phyloP scores from a whole-genome alignment of 129 eudicot species.

The Kitagawia praeruptora region DNA sequence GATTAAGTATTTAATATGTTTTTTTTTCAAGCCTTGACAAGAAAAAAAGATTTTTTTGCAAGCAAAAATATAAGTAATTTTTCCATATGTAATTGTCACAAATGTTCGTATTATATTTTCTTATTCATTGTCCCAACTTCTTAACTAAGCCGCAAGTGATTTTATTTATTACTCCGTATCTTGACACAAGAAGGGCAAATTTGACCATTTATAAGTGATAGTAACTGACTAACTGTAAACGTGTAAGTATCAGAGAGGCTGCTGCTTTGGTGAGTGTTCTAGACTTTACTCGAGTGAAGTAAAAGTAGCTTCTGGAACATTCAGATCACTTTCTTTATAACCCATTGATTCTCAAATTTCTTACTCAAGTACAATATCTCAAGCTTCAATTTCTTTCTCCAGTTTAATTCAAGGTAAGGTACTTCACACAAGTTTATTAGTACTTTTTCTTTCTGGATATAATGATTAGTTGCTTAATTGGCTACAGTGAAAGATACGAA shows the following conservation, averaged over 20 bases:
- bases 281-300: background rate
- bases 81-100: no score
- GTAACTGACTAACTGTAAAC: background rate
- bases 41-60: no score
- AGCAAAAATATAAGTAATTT: no score
- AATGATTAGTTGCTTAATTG: background rate
- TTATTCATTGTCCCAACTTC: no score
- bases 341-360: background rate
- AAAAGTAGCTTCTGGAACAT: constrained; percentile 1
- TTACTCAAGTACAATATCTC: background rate
- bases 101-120: no score
- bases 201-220: background rate
- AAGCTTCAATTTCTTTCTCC: background rate
- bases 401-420: background rate
- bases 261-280: background rate
- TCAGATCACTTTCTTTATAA: background rate
- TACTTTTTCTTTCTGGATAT: no score
- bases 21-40: no score
- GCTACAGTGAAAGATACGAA: no score
- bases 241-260: background rate
- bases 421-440: no score
- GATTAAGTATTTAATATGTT: no score
- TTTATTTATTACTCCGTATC: no score
- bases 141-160: no score
- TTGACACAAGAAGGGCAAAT: background rate